A percentile compares a stretch with the other conserved stretches of the same genome.
phyloP scores from a whole-genome alignment of 495 filamentous ascomycete genomes.

The Acidiella bohemica region DNA sequence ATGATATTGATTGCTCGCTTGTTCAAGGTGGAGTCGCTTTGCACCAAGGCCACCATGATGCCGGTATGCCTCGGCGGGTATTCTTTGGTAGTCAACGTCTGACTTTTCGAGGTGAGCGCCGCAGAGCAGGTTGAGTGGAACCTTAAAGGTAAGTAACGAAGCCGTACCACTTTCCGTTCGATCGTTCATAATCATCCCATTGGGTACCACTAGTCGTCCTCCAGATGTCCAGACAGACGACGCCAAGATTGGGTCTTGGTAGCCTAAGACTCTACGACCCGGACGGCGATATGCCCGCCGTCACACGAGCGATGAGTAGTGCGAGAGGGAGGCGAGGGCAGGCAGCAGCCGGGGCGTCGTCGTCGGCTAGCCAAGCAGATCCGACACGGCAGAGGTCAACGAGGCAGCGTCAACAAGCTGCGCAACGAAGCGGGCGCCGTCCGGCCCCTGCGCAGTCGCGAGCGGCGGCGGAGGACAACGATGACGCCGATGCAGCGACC shows the following conservation, averaged over 20 bases:
- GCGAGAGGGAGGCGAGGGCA: neutral
- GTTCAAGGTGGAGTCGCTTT: too few relatives aligned
- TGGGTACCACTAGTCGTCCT: neutral
- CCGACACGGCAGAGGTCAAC: too few relatives aligned
- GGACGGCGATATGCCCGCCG: constrained; percentile 4
- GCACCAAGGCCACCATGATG: too few relatives aligned
- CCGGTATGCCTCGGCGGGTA: too few relatives aligned
- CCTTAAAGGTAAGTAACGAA: neutral
- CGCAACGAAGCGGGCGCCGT: neutral
- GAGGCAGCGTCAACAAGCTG: neutral
- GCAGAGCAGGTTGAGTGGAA: neutral
- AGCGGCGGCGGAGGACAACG: constrained; percentile 2
- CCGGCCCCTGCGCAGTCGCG: too few relatives aligned
- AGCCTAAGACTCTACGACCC: neutral
- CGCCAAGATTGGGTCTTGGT: neutral
- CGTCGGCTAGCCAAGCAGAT: neutral
- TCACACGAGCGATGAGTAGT: neutral
- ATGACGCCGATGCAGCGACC: neutral
- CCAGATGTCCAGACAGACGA: constrained; percentile 6
- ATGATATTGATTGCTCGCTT: too few relatives aligned
- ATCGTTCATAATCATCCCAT: neutral
- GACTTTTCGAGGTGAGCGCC: too few relatives aligned
- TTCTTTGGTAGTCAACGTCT: neutral
- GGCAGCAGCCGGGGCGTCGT: neutral
- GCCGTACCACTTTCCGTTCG: neutral